phyloP scores from a whole-genome alignment of 352 stramenopile genomes.

The Pythium phragmitis region DNA sequence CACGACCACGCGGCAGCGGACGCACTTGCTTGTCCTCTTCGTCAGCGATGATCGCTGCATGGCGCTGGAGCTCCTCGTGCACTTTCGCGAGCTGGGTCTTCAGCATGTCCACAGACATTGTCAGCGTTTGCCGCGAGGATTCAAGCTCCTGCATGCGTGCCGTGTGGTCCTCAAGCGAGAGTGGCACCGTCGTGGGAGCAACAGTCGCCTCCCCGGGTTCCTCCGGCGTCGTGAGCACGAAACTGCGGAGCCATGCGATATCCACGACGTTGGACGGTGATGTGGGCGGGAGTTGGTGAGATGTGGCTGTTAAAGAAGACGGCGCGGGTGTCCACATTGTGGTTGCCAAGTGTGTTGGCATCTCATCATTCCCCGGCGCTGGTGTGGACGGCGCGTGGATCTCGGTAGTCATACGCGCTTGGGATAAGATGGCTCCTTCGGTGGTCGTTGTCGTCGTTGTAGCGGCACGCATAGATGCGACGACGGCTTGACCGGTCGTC shows the following conservation, averaged over 20 bases:
- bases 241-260: slow-evolving; percentile 12
- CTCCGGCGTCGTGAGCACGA: slow-evolving; percentile 4
- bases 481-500: not conserved
- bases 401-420: not conserved
- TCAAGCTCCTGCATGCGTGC: slow-evolving; percentile 18
- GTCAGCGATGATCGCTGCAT: slow-evolving; percentile 22
- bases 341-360: not conserved
- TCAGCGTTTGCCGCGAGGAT: not conserved
- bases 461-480: not conserved
- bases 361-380: not conserved
- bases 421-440: not conserved
- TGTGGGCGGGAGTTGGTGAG: not conserved
- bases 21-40: slow-evolving; percentile 20
- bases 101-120: not conserved
- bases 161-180: slow-evolving; percentile 10
- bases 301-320: not conserved
- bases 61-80: not conserved
- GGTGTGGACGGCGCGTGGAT: not conserved
- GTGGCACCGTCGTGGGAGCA: not conserved
- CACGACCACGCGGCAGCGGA: slow-evolving; percentile 4
- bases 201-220: not conserved
- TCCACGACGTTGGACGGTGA: not conserved
- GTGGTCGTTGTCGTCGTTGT: not conserved
- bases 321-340: not conserved
- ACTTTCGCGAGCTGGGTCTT: slow-evolving; percentile 12